phyloP scores from a whole-genome alignment of 2,329 filamentous ascomycete genomes.

The Ploettnerulaceae sp. region DNA sequence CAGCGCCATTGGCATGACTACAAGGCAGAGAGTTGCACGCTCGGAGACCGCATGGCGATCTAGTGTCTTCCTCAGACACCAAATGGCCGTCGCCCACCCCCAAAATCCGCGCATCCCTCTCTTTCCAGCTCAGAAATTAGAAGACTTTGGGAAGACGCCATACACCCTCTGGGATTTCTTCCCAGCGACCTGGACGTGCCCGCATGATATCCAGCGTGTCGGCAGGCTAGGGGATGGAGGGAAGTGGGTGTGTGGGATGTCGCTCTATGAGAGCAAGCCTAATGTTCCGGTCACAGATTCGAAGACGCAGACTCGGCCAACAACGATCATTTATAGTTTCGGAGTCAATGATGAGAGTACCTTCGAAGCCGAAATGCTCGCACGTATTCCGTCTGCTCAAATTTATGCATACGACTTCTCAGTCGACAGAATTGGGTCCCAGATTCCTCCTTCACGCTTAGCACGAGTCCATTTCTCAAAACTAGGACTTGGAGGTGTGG shows the following conservation, averaged over 20 bases:
- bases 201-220: conserved; percentile 38
- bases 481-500: conserved; percentile 33
- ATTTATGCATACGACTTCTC: conserved; percentile 40
- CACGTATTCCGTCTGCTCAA: conserved; percentile 35
- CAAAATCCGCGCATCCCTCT: conserved; percentile 22
- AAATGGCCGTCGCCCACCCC: conserved; percentile 23
- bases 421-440: conserved; percentile 33
- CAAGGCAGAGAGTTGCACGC: conserved; percentile 23
- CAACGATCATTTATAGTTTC: conserved; percentile 37
- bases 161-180: conserved; percentile 40
- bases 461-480: conserved; percentile 35
- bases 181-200: conserved; percentile 38
- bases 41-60: conserved; percentile 25
- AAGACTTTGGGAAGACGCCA: conserved; percentile 26
- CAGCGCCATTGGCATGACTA: conserved; percentile 14
- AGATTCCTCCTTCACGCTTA: conserved; percentile 13
- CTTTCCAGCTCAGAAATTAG: conserved; percentile 25
- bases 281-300: conserved; percentile 16
- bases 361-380: conserved; percentile 38
- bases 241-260: conserved; percentile 42
- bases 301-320: not conserved
- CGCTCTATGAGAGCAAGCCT: conserved; percentile 32
- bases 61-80: conserved; percentile 24
- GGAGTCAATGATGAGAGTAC: conserved; percentile 37
- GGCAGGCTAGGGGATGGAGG: conserved; percentile 40